A percentile compares a stretch with the other conserved stretches of the same genome.
These are phyloP conservation scores for Zopfochytrium polystomum DNA, from an alignment of 371 early-diverging fungal genomes.

Conservation along the genomic window DNA sequence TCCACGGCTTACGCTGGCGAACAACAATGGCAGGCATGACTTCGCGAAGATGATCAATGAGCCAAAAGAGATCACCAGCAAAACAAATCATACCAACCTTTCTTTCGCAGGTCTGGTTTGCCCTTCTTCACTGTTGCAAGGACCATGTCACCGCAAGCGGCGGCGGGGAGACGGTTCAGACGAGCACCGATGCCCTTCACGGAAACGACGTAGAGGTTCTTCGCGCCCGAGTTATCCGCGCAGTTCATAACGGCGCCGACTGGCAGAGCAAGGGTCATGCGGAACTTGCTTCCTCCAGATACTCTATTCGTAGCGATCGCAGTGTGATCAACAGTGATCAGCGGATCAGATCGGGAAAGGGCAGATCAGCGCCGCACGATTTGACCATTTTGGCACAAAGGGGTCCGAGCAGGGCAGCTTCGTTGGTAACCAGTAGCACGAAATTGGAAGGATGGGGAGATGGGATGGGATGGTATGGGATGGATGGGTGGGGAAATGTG, in stretches of 20 bases:
- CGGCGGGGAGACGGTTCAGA: conserved; percentile 98
- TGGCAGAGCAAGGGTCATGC: conserved; percentile 99
- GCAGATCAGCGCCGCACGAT: no score
- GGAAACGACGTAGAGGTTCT: conserved; percentile 99
- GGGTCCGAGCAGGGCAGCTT: no score
- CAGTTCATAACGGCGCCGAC: conserved; percentile 99
- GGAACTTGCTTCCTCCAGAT: conserved; percentile 89
- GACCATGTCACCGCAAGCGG: conserved; percentile 99
- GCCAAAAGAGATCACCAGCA: not conserved
- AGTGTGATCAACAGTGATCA: no score
- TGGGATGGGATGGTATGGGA: no score
- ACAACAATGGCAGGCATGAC: conserved; percentile 99
- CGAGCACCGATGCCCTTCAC: conserved; percentile 96
- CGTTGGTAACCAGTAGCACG: no score
- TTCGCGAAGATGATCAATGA: conserved; percentile 23
- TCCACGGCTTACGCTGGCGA: conserved; percentile 99
- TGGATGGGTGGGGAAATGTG: no score
- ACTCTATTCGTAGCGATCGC: conserved; percentile 15
- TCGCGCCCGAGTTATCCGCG: conserved; percentile 99
- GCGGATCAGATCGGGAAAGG: no score
- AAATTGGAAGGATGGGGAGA: no score
- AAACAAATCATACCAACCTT: conserved; percentile 59
- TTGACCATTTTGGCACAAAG: no score
- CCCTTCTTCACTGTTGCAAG: conserved; percentile 99
- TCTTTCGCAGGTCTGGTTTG: conserved; percentile 99